phyloP scores from a whole-genome alignment of 768 basidiomycete genomes.

The Baorangia bicolor region DNA sequence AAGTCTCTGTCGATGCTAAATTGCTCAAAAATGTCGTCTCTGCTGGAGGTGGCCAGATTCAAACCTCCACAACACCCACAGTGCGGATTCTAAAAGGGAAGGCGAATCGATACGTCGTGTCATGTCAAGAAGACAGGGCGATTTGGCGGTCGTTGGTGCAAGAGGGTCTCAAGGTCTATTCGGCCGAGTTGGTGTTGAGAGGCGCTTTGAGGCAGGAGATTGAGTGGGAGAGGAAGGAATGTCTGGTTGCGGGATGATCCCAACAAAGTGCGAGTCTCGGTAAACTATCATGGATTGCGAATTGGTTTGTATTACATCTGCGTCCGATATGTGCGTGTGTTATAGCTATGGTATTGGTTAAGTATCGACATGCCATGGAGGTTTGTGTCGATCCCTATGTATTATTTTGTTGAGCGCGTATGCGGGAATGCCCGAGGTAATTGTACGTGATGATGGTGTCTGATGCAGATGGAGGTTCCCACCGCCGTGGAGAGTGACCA shows the following conservation, averaged over 20 bases:
- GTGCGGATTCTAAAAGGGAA: conserved; percentile 52
- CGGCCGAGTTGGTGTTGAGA: conserved; percentile 63
- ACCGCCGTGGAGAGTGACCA: background rate
- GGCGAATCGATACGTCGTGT: conserved; percentile 58
- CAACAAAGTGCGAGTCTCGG: background rate
- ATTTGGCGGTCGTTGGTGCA: conserved; percentile 65
- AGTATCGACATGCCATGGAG: background rate
- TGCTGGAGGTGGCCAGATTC: conserved; percentile 71
- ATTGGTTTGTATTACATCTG: background rate
- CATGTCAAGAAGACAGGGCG: conserved; percentile 58
- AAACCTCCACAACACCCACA: conserved; percentile 48
- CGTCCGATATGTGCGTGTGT: background rate
- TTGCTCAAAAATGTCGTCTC: conserved; percentile 67
- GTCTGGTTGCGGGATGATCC: conserved; percentile 17
- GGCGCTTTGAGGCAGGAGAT: conserved; percentile 65
- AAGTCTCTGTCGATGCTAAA: conserved; percentile 56
- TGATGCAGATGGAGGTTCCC: background rate
- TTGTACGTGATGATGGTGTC: no score
- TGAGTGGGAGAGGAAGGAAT: conserved; percentile 52
- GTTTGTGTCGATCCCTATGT: background rate
- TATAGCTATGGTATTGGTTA: background rate
- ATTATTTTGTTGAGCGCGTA: no score
- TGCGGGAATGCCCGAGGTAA: no score
- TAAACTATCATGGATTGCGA: background rate
- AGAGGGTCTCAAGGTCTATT: conserved; percentile 58